phyloP scores from a whole-genome alignment of 176 grass and related monocot genomes.

The Eleusine coracana region DNA sequence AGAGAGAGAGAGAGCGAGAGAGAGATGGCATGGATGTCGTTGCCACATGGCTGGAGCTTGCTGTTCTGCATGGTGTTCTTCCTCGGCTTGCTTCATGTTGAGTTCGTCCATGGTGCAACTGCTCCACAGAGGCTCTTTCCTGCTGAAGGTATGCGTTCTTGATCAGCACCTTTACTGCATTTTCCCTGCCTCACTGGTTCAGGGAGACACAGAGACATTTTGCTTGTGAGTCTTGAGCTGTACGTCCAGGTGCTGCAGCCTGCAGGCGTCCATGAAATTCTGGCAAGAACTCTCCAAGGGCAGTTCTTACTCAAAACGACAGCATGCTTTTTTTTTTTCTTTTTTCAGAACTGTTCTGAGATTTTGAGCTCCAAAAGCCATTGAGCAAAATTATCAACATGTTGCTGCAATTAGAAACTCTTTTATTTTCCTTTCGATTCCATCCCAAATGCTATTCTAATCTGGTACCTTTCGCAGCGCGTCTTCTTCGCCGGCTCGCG shows the following conservation, averaged over 20 bases:
- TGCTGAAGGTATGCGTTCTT: conserved; percentile 38
- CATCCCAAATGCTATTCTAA: not conserved
- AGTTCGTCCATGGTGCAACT: conserved; percentile 38
- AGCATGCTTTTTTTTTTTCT: not conserved
- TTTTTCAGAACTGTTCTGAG: not conserved
- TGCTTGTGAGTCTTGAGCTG: not conserved
- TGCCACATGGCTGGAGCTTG: conserved; percentile 2
- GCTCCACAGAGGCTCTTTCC: conserved; percentile 33
- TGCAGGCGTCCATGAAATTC: conserved; percentile 9
- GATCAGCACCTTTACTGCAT: conserved; percentile 5
- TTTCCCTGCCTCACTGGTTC: not conserved
- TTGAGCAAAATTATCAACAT: not conserved
- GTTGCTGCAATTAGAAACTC: not conserved
- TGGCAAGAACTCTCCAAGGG: not conserved
- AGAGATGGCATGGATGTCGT: conserved; percentile 29
- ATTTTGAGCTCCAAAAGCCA: not conserved
- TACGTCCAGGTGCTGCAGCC: not conserved
- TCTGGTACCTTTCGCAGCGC: conserved; percentile 36
- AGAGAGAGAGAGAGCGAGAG: conserved; percentile 11
- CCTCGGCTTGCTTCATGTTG: conserved; percentile 23
- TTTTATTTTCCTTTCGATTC: not conserved
- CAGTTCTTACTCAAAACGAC: not conserved
- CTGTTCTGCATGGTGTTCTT: conserved; percentile 20
- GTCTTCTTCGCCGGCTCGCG: conserved; percentile 47
- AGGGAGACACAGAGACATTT: not conserved